phyloP scores from a whole-genome alignment of 2,329 filamentous ascomycete species.

The Phyllosticta capitalensis region DNA sequence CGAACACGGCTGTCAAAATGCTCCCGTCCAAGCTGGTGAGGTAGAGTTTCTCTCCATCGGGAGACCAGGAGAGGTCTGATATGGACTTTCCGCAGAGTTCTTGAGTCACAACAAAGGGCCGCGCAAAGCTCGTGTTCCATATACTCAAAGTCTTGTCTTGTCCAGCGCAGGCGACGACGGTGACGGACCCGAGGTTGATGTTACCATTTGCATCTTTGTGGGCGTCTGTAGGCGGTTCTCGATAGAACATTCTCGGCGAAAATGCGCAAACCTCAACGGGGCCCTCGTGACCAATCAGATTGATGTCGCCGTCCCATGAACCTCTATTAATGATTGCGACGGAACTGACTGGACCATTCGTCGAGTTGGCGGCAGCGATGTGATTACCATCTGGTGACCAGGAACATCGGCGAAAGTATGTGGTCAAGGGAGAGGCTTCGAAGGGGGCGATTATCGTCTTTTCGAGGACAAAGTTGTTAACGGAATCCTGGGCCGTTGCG shows the following conservation, averaged over 20 bases:
- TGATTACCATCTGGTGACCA: constrained; percentile 98
- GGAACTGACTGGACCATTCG: constrained; percentile 93
- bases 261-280: constrained; percentile 97
- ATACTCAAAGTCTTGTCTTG: constrained; percentile 94
- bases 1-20: constrained; percentile 73
- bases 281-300: constrained; percentile 91
- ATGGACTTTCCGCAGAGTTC: constrained; percentile 86
- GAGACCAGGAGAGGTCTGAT: constrained; percentile 88
- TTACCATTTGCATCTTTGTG: constrained; percentile 38
- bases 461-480: constrained; percentile 93
- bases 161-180: constrained; percentile 91
- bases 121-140: constrained; percentile 93
- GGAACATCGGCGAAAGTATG: constrained; percentile 91
- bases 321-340: constrained; percentile 92
- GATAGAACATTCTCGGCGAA: constrained; percentile 79
- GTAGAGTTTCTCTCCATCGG: constrained; percentile 79
- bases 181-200: constrained; percentile 51
- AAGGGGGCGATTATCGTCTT: constrained; percentile 86
- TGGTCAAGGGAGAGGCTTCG: constrained; percentile 82
- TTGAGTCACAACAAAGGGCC: constrained; percentile 82
- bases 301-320: constrained; percentile 93
- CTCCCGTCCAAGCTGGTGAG: constrained; percentile 83
- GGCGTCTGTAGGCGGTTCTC: constrained; percentile 50
- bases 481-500: constrained; percentile 86
- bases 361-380: constrained; percentile 92